A percentile compares a stretch with the other conserved stretches of the same genome.
These are phyloP conservation scores for Aspergillus sp. DNA, from an alignment of 2,329 filamentous ascomycete species.

Conservation along the genomic window DNA sequence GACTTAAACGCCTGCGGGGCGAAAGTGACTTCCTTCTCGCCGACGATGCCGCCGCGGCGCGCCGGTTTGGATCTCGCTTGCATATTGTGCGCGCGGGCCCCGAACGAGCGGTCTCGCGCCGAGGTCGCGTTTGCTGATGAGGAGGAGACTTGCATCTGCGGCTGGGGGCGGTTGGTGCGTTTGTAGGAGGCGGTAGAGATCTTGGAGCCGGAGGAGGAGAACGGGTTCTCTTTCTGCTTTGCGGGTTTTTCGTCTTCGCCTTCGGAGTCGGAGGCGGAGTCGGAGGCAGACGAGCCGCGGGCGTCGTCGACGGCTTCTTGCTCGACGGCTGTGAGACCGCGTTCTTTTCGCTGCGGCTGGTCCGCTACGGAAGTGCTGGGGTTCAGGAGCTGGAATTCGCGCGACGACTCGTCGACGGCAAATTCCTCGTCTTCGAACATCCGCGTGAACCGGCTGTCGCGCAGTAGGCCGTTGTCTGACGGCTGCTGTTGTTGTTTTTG, in stretches of 20 bases:
- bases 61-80: conserved; percentile 25
- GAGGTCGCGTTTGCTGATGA: conserved; percentile 38
- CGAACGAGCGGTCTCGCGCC: conserved; percentile 48
- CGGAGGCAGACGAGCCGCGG: conserved; percentile 32
- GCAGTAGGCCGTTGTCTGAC: conserved; percentile 56
- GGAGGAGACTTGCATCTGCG: conserved; percentile 50
- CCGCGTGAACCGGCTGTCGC: conserved; percentile 75
- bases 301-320: conserved; percentile 49
- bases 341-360: conserved; percentile 26
- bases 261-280: conserved; percentile 25
- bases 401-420: conserved; percentile 76
- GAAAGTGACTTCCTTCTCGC: conserved; percentile 52
- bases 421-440: conserved; percentile 93
- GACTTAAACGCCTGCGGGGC: conserved; percentile 43
- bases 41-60: conserved; percentile 29
- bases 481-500: conserved; percentile 7
- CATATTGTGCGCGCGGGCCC: conserved; percentile 43
- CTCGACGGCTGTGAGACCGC: conserved; percentile 53
- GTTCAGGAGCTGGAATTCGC: conserved; percentile 82
- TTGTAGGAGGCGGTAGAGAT: conserved; percentile 50
- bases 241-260: conserved; percentile 19
- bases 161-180: conserved; percentile 40
- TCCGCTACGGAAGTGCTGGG: conserved; percentile 60
- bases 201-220: conserved; percentile 22
- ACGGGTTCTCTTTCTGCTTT: conserved; percentile 24